Evolutionary conservation across 768 basidiomycete species (phyloP).

Genomic region (Phylloporus scabripes): DNA sequence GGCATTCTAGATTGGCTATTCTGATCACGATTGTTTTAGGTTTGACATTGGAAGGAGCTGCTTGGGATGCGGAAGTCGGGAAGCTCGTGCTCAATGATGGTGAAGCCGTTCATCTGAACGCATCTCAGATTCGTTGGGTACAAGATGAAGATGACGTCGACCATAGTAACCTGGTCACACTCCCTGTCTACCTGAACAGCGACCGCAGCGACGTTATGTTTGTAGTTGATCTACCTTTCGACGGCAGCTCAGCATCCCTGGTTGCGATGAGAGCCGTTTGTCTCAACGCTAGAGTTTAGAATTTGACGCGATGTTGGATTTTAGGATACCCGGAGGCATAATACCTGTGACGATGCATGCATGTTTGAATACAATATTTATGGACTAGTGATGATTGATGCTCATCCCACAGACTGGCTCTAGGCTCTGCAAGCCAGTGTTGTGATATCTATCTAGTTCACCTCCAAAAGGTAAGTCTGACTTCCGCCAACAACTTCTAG

Average conservation of each 20-base stretch:
- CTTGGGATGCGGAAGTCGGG: constrained; percentile 52
- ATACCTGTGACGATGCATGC: constrained; percentile 20
- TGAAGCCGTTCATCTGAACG: constrained; percentile 66
- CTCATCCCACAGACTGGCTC: background rate
- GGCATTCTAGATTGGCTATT: background rate
- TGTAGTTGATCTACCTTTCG: constrained; percentile 80
- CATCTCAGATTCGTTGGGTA: constrained; percentile 87
- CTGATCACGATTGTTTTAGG: constrained; percentile 43
- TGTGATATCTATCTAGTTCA: constrained; percentile 8
- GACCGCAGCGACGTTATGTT: constrained; percentile 89
- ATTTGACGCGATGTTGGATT: constrained; percentile 2
- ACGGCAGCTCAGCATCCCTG: constrained; percentile 55
- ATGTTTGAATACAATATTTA: constrained; percentile 14
- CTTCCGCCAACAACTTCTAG: constrained; percentile 58
- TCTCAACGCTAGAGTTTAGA: constrained; percentile 71
- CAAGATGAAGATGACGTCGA: constrained; percentile 40
- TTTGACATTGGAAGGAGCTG: constrained; percentile 81
- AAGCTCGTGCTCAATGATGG: constrained; percentile 81
- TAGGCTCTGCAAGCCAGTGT: background rate
- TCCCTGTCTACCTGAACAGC: constrained; percentile 90
- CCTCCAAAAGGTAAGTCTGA: constrained; percentile 16
- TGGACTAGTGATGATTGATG: constrained; percentile 12
- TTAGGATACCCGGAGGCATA: constrained; percentile 21
- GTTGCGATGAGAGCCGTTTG: constrained; percentile 89
- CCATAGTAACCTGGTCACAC: constrained; percentile 50